Evolutionary conservation across 177 flowering plant species (phyloP).

Genomic region (Vitis hybrid): DNA sequence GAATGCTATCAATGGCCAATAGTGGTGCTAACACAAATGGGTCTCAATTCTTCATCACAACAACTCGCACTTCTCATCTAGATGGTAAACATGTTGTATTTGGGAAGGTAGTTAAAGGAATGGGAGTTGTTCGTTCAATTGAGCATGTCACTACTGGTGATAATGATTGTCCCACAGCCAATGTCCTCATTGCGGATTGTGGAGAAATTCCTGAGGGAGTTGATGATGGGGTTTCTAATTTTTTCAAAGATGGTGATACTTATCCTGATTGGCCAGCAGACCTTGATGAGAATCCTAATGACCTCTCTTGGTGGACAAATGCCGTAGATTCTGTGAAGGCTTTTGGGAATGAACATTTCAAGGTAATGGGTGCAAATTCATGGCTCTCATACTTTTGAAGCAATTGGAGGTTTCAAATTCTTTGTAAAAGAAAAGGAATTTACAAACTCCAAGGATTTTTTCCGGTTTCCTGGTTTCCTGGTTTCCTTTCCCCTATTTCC

Average conservation of each 20-base stretch:
- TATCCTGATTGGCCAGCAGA: constrained; percentile 93
- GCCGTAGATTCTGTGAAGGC: constrained; percentile 76
- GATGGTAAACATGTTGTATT: constrained; percentile 96
- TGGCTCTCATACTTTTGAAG: background rate
- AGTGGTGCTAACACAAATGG: constrained; percentile 40
- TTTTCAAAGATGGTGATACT: constrained; percentile 84
- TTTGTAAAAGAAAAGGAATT: background rate
- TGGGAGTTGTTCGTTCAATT: constrained; percentile 87
- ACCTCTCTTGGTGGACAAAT: constrained; percentile 81
- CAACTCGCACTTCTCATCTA: constrained; percentile 60
- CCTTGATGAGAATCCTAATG: constrained; percentile 58
- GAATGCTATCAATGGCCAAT: constrained; percentile 47
- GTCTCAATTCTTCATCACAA: constrained; percentile 41
- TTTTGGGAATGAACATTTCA: constrained; percentile 76
- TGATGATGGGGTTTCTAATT: constrained; percentile 76
- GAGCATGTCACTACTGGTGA: constrained; percentile 73
- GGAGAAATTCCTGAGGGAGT: constrained; percentile 82
- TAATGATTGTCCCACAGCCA: constrained; percentile 54
- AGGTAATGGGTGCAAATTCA: constrained; percentile 40
- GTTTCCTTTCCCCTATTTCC: background rate
- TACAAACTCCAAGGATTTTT: no score
- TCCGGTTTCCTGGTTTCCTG: no score
- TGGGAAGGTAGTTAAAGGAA: constrained; percentile 86
- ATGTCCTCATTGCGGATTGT: constrained; percentile 71
- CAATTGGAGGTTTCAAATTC: background rate